phyloP scores from a whole-genome alignment of 2,329 filamentous ascomycete species.

The Pseudopyricularia javanii region DNA sequence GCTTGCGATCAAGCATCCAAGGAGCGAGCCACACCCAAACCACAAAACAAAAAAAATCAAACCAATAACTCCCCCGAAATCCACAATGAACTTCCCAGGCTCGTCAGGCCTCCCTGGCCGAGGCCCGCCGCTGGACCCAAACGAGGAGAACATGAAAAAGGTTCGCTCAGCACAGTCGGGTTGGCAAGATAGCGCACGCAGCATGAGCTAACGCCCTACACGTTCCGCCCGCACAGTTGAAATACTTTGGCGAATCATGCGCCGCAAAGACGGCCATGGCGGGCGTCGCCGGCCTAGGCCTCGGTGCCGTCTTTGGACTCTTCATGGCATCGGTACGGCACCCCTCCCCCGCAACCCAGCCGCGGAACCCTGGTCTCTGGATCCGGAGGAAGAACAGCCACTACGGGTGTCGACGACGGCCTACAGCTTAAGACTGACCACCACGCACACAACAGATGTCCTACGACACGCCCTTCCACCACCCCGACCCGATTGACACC shows the following conservation, averaged over 20 bases:
- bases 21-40: too few relatives aligned
- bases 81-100: conserved; percentile 26
- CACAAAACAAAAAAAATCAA: too few relatives aligned
- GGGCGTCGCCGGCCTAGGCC: conserved; percentile 84
- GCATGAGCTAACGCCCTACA: not conserved
- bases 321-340: conserved; percentile 91
- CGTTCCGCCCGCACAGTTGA: not conserved
- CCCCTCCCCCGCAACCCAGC: too few relatives aligned
- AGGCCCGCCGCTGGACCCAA: conserved; percentile 15
- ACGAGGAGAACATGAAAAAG: conserved; percentile 39
- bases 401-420: too few relatives aligned
- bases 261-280: conserved; percentile 79
- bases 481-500: conserved; percentile 11
- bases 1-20: too few relatives aligned
- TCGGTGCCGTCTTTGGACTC: conserved; percentile 87
- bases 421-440: not conserved
- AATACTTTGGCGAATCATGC: conserved; percentile 54
- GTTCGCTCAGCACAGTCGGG: conserved; percentile 6
- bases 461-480: conserved; percentile 84
- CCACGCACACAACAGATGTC: conserved; percentile 56
- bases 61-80: not conserved
- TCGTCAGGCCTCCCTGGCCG: conserved; percentile 7
- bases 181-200: not conserved
- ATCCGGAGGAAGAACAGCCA: too few relatives aligned
- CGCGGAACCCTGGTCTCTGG: too few relatives aligned